Evolutionary conservation across 2,329 filamentous ascomycete species (phyloP).

Genomic region (Rhynchosporium secalis): DNA sequence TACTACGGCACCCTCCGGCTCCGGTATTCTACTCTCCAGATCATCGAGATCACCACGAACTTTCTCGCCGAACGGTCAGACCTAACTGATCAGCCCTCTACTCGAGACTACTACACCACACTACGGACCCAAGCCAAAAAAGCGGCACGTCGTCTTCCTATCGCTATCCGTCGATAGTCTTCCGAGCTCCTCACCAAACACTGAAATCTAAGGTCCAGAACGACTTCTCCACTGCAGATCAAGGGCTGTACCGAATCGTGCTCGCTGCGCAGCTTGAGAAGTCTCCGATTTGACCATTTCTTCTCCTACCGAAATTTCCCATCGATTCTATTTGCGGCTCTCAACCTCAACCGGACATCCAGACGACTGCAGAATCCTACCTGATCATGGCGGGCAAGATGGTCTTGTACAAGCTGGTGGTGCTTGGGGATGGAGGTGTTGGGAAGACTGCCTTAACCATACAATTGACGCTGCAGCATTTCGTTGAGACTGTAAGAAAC

Average conservation of each 20-base stretch:
- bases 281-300: conserved; percentile 22
- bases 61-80: neutral
- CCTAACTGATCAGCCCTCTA: neutral
- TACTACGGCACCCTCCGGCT: neutral
- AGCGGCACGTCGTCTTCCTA: conserved; percentile 20
- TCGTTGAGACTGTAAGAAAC: conserved; percentile 79
- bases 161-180: conserved; percentile 17
- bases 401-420: conserved; percentile 95
- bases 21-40: neutral
- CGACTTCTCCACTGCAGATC: conserved; percentile 30
- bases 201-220: conserved; percentile 19
- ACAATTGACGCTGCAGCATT: conserved; percentile 96
- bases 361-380: conserved; percentile 20
- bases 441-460: conserved; percentile 94
- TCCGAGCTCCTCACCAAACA: conserved; percentile 32
- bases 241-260: conserved; percentile 25
- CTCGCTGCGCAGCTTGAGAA: conserved; percentile 19
- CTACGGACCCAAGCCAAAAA: conserved; percentile 9
- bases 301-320: conserved; percentile 15
- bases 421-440: conserved; percentile 90
- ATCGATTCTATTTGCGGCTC: conserved; percentile 18
- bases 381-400: conserved; percentile 66
- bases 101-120: neutral
- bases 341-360: conserved; percentile 18
- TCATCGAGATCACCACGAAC: neutral